Evolutionary conservation across 2,329 filamentous ascomycete genomes (phyloP), one percentile per base, ranked within the genome.

Genomic region (Neofusicoccum laricinum): DNA sequence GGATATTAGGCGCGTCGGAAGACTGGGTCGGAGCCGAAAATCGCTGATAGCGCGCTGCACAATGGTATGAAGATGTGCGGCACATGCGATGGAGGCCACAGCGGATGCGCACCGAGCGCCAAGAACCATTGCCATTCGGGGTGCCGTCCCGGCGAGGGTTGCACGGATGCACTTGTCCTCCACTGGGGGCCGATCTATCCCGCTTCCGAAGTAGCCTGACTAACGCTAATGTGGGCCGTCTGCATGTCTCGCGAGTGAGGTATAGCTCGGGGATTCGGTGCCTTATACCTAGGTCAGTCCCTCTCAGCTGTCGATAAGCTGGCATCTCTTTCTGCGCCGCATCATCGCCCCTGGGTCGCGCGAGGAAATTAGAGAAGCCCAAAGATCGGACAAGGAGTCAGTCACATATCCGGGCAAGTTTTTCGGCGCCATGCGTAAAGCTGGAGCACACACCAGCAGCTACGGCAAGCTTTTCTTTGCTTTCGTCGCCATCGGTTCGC

Each of bases 401-500:
- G 30, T 34, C 55, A 14, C 41, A 59, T 45, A 32, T 32, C 40
- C 10, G 12, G 53, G 15, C 11, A 10, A 45, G 25, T 17, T 45
- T n/a, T 30, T 15, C 17, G 15, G 8, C 17, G 19, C 34, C 32
- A 63, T 63, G 64, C 36, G 62, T 19, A 64, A 67, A 57, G 59
- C 68, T 14, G 66, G 67, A 8, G 64, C 64, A 12, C 68, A 69
- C 25, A 69, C 68, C 10, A 69, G 68, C 63, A 57, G 53, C 32
- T 68, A 69, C 38, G 68, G 68, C 46, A 63, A 65, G 19, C 61
- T 68, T 14, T 66, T 69, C 10, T 67, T 66, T 34, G 65, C 66
- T 15, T 68, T 68, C 43, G 67, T 69, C 15, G 68, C 67, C 2
- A 50, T 69, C 7, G 68, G 68, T 34, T 69, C 68, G 12, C 67